Evolutionary conservation across 768 basidiomycete species (phyloP), one percentile per base, ranked within the genome.

Genomic region (Boletus reticulatus): DNA sequence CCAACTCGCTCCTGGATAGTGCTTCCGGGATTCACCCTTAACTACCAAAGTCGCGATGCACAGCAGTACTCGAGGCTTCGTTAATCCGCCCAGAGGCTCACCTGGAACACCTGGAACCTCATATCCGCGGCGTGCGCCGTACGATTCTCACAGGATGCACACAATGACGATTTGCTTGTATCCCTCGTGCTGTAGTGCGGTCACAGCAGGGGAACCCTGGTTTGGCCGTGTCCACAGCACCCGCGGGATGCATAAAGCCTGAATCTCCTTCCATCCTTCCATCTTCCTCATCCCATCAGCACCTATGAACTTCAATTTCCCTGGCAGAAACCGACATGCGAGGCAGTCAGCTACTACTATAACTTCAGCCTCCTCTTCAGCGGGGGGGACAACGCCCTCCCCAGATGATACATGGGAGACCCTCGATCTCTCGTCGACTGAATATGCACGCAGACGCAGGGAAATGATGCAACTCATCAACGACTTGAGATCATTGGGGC

Each of bases 401-500:
- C 43, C 59, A 27, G 67, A 61, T 0, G 67, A 56, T 5, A 24
- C 4, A 22, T 58, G 41, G 57, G 63, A 55, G 4, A 9, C 62
- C 1, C 16, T 59, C 8, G 61, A 64, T 46, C 57, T 76, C 50
- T 59, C 73, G 7, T 66, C 69, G 1, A 68, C 58, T 9, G 73
- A 74, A 31, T 81, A 81, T 67, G 77, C 77, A 0, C 67, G 67
- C 10, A 72, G 55, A 36, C 73, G 78, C 39, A 70, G 63, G 41
- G 73, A 75, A 52, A 50, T 80, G 14, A 74, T 80, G 64, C 64
- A 69, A 17, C 61, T 81, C 5, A 62, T 73, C 31, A 71, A 61
- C 19, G 72, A 74, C 32, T 65, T 81, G n/a, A 59, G 70, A 0
- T 72, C 66, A 7, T 56, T 81, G 44, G 80, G 80, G 80, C 67